These are phyloP conservation scores for Nigrospora osmanthi DNA, from an alignment of 2,329 filamentous ascomycete species.

Conservation along the genomic window DNA sequence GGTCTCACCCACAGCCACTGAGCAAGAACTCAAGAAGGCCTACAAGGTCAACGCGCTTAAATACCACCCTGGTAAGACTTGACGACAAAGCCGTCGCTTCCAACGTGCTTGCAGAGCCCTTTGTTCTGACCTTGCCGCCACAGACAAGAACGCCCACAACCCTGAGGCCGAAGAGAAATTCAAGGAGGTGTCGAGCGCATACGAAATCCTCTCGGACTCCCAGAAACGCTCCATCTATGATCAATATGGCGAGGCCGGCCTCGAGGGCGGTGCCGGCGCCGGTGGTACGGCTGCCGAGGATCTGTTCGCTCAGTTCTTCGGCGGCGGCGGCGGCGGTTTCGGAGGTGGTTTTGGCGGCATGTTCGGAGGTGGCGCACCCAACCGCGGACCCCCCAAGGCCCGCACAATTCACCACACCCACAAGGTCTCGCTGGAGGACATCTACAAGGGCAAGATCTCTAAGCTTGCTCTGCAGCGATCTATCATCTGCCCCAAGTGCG, in stretches of 20 bases:
- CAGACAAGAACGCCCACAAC: constrained; percentile 95
- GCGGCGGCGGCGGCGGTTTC: constrained; percentile 62
- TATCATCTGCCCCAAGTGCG: constrained; percentile 91
- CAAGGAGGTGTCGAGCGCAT: constrained; percentile 94
- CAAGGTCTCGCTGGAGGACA: constrained; percentile 95
- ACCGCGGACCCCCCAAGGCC: constrained; percentile 76
- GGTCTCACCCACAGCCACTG: constrained; percentile 73
- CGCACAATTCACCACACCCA: constrained; percentile 97
- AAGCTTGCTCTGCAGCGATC: constrained; percentile 97
- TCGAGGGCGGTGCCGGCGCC: constrained; percentile 76
- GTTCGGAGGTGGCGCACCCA: constrained; percentile 68
- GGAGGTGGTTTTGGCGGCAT: constrained; percentile 67
- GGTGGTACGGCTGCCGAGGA: constrained; percentile 94
- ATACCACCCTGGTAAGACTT: constrained; percentile 66
- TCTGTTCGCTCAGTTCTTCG: constrained; percentile 95
- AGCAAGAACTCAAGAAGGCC: constrained; percentile 83
- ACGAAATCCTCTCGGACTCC: constrained; percentile 86
- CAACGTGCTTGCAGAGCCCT: background rate
- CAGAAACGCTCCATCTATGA: constrained; percentile 93
- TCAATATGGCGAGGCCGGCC: constrained; percentile 93
- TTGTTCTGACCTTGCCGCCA: background rate
- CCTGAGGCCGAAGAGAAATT: constrained; percentile 93
- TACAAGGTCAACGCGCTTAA: constrained; percentile 81
- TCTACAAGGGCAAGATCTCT: constrained; percentile 96
- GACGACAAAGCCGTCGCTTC: constrained; percentile 4